phyloP scores from a whole-genome alignment of 345 rosid species.

The Sisymbrium irio region DNA sequence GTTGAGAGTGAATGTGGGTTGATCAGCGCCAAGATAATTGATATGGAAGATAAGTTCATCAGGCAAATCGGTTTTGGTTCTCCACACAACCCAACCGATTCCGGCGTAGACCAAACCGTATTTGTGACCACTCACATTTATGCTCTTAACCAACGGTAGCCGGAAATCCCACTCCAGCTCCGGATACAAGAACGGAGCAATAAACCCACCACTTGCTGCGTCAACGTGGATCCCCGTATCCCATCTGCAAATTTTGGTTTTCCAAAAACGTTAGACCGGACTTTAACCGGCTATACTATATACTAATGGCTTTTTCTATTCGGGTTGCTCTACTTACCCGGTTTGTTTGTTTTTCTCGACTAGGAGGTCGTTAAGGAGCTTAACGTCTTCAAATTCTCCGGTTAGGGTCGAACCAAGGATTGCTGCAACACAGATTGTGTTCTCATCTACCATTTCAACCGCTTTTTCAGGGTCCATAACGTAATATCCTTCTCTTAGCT shows the following conservation, averaged over 20 bases:
- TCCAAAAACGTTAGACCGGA: not conserved
- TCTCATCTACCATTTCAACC: constrained; percentile 60
- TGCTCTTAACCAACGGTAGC: constrained; percentile 55
- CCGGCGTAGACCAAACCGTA: constrained; percentile 63
- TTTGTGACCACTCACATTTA: constrained; percentile 63
- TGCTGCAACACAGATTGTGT: constrained; percentile 65
- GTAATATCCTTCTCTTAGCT: constrained; percentile 53
- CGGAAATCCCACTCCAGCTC: constrained; percentile 67
- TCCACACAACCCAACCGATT: constrained; percentile 60
- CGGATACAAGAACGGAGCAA: constrained; percentile 59
- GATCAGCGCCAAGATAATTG: constrained; percentile 59
- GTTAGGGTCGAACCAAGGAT: constrained; percentile 56
- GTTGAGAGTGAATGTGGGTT: constrained; percentile 62
- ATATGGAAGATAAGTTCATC: constrained; percentile 62
- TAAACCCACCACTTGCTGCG: constrained; percentile 66
- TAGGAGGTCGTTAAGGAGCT: constrained; percentile 51
- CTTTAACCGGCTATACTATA: not conserved
- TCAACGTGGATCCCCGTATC: constrained; percentile 59
- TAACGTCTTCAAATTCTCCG: constrained; percentile 72
- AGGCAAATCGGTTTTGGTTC: constrained; percentile 59
- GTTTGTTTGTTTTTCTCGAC: constrained; percentile 47
- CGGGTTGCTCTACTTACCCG: constrained; percentile 18
- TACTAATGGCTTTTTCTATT: not conserved
- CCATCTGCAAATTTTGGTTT: constrained; percentile 42
- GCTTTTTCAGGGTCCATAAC: constrained; percentile 60